These are phyloP conservation scores for Haberlea rhodopensis DNA, from an alignment of 257 asterid genomes.

Conservation along the genomic window DNA sequence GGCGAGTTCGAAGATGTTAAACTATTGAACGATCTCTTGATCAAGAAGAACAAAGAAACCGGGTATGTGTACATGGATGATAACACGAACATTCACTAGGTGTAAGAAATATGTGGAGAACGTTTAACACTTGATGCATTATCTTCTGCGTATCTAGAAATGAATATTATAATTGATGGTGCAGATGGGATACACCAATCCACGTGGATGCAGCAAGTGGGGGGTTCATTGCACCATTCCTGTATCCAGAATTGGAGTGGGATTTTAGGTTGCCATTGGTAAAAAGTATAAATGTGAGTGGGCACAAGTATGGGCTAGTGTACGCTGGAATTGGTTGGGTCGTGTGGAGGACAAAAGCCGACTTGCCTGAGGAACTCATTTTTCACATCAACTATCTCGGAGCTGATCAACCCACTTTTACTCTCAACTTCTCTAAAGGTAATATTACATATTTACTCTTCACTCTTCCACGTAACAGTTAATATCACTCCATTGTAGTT, in stretches of 20 bases:
- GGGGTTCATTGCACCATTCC: slow-evolving; percentile 88
- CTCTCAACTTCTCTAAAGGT: slow-evolving; percentile 95
- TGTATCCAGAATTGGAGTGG: slow-evolving; percentile 89
- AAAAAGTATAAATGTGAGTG: slow-evolving; percentile 88
- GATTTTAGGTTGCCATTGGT: slow-evolving; percentile 82
- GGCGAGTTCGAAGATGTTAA: slow-evolving; percentile 96
- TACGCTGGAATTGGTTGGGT: slow-evolving; percentile 96
- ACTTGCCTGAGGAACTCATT: slow-evolving; percentile 81
- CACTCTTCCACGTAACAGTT: too few relatives aligned
- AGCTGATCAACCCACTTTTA: slow-evolving; percentile 94
- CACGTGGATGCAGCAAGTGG: slow-evolving; percentile 98
- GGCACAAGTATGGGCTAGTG: slow-evolving; percentile 93
- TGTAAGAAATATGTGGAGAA: too few relatives aligned
- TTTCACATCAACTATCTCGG: slow-evolving; percentile 93
- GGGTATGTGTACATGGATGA: slow-evolving; percentile 55
- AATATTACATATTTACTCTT: not conserved
- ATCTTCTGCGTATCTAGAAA: not conserved
- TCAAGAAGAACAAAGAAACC: slow-evolving; percentile 62
- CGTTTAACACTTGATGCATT: not conserved
- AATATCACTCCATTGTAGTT: not conserved
- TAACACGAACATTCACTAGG: too few relatives aligned
- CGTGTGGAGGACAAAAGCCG: slow-evolving; percentile 78
- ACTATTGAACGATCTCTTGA: slow-evolving; percentile 63
- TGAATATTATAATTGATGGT: not conserved
- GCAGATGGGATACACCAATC: slow-evolving; percentile 87